Percentiles rank a stretch among this genome's conserved stretches.
phyloP scores from a whole-genome alignment of 2,329 filamentous ascomycete genomes.

The Botrytis squamosa region DNA sequence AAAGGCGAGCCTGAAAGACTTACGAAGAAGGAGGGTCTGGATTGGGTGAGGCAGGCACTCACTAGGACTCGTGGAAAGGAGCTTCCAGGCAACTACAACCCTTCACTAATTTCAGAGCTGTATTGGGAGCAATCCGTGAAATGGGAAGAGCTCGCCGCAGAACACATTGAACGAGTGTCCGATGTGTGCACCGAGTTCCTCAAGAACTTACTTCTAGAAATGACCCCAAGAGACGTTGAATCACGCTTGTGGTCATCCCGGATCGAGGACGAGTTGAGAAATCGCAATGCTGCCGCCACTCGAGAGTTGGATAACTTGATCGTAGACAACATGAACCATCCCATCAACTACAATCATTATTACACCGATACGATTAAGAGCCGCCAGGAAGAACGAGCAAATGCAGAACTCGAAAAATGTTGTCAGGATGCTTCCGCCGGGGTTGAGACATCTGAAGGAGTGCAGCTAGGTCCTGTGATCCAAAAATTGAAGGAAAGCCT shows the following conservation, averaged over 20 bases:
- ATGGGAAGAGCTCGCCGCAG: constrained; percentile 39
- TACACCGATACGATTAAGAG: constrained; percentile 39
- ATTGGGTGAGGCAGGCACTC: constrained; percentile 32
- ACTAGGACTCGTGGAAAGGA: constrained; percentile 38
- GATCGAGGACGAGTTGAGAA: constrained; percentile 9
- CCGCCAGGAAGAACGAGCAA: constrained; percentile 23
- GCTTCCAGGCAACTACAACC: constrained; percentile 43
- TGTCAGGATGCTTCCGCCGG: not conserved
- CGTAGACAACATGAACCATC: constrained; percentile 36
- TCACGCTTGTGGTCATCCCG: constrained; percentile 16
- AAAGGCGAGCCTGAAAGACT: constrained; percentile 28
- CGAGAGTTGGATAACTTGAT: constrained; percentile 21
- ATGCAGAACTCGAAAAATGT: constrained; percentile 11
- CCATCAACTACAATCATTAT: constrained; percentile 43
- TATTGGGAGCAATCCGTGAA: constrained; percentile 43
- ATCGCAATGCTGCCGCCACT: not conserved
- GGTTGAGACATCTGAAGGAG: not conserved
- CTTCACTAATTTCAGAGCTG: constrained; percentile 42
- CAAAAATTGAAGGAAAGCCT: not conserved
- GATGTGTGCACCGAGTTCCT: constrained; percentile 25
- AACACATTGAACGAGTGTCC: constrained; percentile 29
- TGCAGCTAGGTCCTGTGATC: not conserved
- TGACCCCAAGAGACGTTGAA: constrained; percentile 17
- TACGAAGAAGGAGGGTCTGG: constrained; percentile 29
- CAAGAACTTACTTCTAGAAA: not conserved